Evolutionary conservation across 2,329 filamentous ascomycete species (phyloP).

Genomic region (Keithomyces neogunnii): DNA sequence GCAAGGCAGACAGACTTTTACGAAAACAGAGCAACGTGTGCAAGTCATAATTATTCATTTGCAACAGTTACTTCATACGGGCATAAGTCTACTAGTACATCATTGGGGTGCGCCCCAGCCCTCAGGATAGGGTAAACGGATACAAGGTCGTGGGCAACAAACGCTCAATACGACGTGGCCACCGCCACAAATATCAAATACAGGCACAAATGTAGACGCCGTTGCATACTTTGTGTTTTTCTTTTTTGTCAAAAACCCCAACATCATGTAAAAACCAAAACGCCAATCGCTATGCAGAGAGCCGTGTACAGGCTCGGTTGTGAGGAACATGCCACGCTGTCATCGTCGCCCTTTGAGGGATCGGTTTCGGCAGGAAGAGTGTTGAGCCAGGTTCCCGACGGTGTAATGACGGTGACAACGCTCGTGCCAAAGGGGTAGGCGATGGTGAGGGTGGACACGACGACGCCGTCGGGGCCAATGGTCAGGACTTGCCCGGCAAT

Average conservation of each 20-base stretch:
- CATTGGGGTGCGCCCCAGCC: too few relatives aligned
- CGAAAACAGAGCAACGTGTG: too few relatives aligned
- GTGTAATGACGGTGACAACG: conserved; percentile 31
- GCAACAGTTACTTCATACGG: too few relatives aligned
- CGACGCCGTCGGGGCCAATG: conserved; percentile 39
- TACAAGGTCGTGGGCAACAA: too few relatives aligned
- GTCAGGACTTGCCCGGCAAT: conserved; percentile 42
- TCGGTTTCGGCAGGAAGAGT: conserved; percentile 18
- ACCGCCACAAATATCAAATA: too few relatives aligned
- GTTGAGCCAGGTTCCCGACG: conserved; percentile 16
- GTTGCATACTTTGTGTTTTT: too few relatives aligned
- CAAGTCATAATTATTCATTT: too few relatives aligned
- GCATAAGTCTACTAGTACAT: too few relatives aligned
- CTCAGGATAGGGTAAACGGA: too few relatives aligned
- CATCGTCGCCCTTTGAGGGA: conserved; percentile 13
- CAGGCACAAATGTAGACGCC: too few relatives aligned
- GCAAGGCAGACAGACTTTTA: too few relatives aligned
- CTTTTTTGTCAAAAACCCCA: background rate
- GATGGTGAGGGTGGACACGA: conserved; percentile 36
- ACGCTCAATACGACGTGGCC: too few relatives aligned
- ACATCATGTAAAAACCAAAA: conserved; percentile 24
- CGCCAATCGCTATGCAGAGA: conserved; percentile 31
- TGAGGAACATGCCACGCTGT: conserved; percentile 11
- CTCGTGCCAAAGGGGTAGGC: conserved; percentile 36
- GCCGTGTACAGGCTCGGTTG: conserved; percentile 10